phyloP scores from a whole-genome alignment of 2,329 filamentous ascomycete genomes.

The Cladophialophora yegresii region DNA sequence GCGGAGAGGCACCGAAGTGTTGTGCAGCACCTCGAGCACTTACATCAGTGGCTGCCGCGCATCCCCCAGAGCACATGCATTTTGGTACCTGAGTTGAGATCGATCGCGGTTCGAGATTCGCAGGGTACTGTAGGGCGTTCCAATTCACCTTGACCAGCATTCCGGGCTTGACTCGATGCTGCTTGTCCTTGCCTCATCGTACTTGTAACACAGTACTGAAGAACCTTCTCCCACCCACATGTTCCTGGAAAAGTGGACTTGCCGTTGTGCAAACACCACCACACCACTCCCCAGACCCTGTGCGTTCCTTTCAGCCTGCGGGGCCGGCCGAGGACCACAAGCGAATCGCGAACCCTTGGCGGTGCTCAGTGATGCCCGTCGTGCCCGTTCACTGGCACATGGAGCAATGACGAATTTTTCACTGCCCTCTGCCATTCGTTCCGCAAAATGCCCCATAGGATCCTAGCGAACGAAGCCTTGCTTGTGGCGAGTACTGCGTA shows the following conservation, averaged over 20 bases:
- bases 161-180: neutral
- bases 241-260: constrained; percentile 25
- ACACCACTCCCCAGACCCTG: neutral
- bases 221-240: constrained; percentile 4
- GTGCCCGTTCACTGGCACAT: constrained; percentile 21
- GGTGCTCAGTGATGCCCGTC: constrained; percentile 18
- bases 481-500: neutral
- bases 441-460: constrained; percentile 3
- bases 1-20: neutral
- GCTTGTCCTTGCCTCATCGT: neutral
- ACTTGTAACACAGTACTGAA: neutral
- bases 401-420: constrained; percentile 29
- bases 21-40: neutral
- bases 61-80: neutral
- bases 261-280: neutral
- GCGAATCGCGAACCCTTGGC: constrained; percentile 19
- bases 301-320: constrained; percentile 1
- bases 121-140: too few relatives aligned
- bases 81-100: neutral
- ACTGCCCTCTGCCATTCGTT: constrained; percentile 18
- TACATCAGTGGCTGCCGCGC: neutral
- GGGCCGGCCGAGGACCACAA: constrained; percentile 11
- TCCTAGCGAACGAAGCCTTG: neutral
- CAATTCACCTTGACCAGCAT: neutral
- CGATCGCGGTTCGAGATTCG: neutral